phyloP scores from a whole-genome alignment of 495 filamentous ascomycete species.

The Penicillium alfredii region DNA sequence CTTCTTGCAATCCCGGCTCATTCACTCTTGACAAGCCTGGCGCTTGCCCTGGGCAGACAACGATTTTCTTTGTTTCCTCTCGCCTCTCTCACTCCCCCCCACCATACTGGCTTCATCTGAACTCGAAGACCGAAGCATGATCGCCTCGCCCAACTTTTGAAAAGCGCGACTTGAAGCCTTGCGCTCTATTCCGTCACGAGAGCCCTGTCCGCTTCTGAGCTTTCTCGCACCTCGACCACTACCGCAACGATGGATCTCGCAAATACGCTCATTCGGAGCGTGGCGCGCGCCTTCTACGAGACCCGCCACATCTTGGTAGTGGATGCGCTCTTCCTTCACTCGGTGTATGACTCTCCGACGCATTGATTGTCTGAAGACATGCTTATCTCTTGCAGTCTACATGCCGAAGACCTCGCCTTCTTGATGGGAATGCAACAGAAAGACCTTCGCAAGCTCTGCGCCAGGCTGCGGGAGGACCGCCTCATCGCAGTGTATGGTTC shows the following conservation, averaged over 20 bases:
- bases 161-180: conserved; percentile 11
- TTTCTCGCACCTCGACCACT: neutral
- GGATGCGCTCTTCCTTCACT: conserved; percentile 89
- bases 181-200: conserved; percentile 5
- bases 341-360: conserved; percentile 52
- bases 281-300: conserved; percentile 88
- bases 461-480: conserved; percentile 74
- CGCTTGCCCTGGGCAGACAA: conserved; percentile 5
- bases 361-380: conserved; percentile 2
- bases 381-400: conserved; percentile 48
- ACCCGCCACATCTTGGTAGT: conserved; percentile 83
- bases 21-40: conserved; percentile 2
- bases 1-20: too few species aligned
- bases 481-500: conserved; percentile 66
- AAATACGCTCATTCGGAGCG: conserved; percentile 78
- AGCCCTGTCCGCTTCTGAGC: neutral
- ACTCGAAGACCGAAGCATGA: conserved; percentile 14
- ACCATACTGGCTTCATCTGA: too few species aligned
- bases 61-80: neutral
- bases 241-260: conserved; percentile 67
- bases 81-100: neutral
- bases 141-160: conserved; percentile 5
- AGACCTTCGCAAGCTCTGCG: conserved; percentile 80
- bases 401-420: conserved; percentile 79
- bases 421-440: conserved; percentile 84